Evolutionary conservation across 495 filamentous ascomycete species (phyloP).

Genomic region (Xylaria palmicola): DNA sequence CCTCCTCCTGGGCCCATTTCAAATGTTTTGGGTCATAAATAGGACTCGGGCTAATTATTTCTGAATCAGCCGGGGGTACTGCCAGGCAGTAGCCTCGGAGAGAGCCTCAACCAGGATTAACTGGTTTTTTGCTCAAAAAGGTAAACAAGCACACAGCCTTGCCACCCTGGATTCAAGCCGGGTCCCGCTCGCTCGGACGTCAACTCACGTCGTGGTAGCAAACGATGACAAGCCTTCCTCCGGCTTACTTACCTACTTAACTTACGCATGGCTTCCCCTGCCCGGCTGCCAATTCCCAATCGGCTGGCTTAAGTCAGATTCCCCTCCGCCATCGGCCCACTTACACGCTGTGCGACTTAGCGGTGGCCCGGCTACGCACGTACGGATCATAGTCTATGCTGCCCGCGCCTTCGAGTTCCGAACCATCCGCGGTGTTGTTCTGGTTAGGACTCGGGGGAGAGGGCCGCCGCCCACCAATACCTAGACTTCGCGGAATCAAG

Average conservation of each 20-base stretch:
- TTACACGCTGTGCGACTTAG: not conserved
- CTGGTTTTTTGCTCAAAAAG: no score
- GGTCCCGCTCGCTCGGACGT: not conserved
- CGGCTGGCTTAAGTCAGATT: not conserved
- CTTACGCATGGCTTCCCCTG: not conserved
- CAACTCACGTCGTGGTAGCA: not conserved
- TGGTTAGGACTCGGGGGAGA: not conserved
- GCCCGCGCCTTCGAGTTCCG: not conserved
- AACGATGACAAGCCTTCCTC: not conserved
- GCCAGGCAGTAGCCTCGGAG: not conserved
- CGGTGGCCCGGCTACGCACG: not conserved
- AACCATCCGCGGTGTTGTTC: slow-evolving; percentile 3
- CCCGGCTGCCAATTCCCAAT: slow-evolving; percentile 2
- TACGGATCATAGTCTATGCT: no score
- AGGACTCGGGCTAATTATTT: not conserved
- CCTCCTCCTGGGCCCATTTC: no score
- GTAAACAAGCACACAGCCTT: not conserved
- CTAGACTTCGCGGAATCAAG: no score
- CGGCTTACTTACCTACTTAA: not conserved
- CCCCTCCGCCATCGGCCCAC: not conserved
- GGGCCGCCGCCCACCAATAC: no score
- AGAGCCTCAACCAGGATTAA: not conserved
- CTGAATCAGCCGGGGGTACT: not conserved
- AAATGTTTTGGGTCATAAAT: not conserved
- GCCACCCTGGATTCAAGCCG: not conserved